Conservation (phyloP, 129 eudicot genomes). For the Ambrosia artemisiifolia region DNA sequence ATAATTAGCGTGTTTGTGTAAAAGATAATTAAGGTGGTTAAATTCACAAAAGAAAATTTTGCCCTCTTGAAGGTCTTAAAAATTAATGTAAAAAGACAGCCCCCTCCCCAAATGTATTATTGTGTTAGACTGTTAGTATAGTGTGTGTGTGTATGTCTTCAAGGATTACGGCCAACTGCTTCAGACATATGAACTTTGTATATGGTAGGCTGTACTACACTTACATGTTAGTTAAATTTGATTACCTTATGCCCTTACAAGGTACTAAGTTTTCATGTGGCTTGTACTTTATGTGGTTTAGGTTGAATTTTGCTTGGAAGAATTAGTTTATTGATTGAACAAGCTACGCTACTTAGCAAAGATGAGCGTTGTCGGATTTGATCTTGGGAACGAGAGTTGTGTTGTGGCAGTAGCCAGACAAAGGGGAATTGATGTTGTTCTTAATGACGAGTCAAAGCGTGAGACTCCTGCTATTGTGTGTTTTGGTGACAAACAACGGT, state of each 20-base stretch:
- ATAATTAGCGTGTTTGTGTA: too few relatives aligned
- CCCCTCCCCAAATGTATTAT: too few relatives aligned
- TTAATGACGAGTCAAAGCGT: slow-evolving; percentile 78
- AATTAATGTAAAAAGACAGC: too few relatives aligned
- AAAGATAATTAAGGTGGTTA: too few relatives aligned
- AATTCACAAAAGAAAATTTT: too few relatives aligned
- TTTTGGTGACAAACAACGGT: slow-evolving; percentile 84
- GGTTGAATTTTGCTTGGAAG: slow-evolving; percentile 4
- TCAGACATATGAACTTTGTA: background rate
- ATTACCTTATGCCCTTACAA: background rate
- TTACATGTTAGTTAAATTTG: background rate
- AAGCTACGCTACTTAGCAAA: slow-evolving; percentile 24
- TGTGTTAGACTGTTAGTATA: too few relatives aligned
- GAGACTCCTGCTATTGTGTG: slow-evolving; percentile 81
- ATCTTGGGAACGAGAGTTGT: slow-evolving; percentile 76
- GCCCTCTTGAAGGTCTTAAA: too few relatives aligned
- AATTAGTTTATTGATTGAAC: background rate
- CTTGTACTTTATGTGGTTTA: slow-evolving; percentile 1
- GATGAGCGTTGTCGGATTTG: slow-evolving; percentile 92
- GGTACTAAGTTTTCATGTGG: background rate
- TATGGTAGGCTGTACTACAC: background rate
- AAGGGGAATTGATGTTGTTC: slow-evolving; percentile 73
- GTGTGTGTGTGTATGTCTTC: too few relatives aligned
- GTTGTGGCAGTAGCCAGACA: slow-evolving; percentile 89
- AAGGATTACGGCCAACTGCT: background rate